A percentile compares a stretch with the other conserved stretches of the same genome.
Conservation (phyloP, 225 moss, liverwort and hornwort genomes). For the Neckera pumila region DNA sequence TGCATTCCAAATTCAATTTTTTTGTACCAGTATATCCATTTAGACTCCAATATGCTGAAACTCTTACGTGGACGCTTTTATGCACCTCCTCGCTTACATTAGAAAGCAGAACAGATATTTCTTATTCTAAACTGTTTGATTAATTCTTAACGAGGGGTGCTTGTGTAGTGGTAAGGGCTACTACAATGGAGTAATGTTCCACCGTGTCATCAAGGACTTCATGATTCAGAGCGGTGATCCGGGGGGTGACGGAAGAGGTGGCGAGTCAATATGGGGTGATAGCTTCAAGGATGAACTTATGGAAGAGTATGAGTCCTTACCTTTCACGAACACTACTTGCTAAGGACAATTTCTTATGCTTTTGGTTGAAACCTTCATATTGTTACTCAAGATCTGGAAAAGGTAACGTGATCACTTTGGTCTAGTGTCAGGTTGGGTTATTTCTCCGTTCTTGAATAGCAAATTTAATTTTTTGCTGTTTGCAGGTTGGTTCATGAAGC, state of each 20-base stretch:
- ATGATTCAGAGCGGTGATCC: constrained; percentile 85
- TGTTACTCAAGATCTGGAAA: neutral
- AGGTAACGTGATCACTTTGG: neutral
- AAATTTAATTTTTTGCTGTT: neutral
- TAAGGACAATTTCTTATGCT: neutral
- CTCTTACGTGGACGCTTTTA: neutral
- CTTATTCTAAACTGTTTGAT: neutral
- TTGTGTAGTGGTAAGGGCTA: constrained; percentile 55
- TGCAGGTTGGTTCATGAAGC: constrained; percentile 63
- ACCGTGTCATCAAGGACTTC: constrained; percentile 74
- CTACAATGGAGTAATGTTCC: constrained; percentile 56
- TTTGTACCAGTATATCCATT: neutral
- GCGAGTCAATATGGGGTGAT: constrained; percentile 64
- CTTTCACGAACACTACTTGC: neutral
- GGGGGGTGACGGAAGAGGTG: constrained; percentile 57
- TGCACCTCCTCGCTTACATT: neutral
- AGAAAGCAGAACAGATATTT: neutral
- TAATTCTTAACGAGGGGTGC: neutral
- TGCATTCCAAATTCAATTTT: neutral
- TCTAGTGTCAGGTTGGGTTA: neutral
- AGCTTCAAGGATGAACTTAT: constrained; percentile 53
- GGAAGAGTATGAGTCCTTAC: constrained; percentile 29
- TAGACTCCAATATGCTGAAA: neutral
- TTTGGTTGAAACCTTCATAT: neutral
- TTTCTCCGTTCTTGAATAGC: neutral